Evolutionary conservation across 257 asterid species (phyloP).

Genomic region (Ballota nigra): DNA sequence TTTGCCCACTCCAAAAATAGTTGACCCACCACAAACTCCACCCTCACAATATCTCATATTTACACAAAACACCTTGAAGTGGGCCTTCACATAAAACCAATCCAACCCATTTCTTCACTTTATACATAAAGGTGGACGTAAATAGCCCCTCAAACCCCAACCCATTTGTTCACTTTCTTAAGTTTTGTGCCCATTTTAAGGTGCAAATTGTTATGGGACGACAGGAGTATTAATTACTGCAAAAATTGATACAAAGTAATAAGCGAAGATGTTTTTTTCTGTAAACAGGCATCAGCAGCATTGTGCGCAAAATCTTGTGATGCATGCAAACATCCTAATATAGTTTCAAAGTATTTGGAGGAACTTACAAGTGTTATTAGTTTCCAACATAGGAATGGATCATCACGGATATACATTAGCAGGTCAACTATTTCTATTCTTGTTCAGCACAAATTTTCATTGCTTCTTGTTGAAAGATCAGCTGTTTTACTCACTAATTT

Average conservation of each 20-base stretch:
- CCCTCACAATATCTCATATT: too few species aligned
- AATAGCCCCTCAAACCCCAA: too few species aligned
- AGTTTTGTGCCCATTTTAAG: too few species aligned
- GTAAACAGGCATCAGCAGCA: slow-evolving; percentile 60
- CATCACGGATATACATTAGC: slow-evolving; percentile 73
- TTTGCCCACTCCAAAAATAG: too few species aligned
- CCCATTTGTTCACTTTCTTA: too few species aligned
- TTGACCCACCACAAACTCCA: too few species aligned
- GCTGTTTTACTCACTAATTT: slow-evolving; percentile 8
- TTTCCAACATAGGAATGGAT: slow-evolving; percentile 48
- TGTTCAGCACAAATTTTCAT: not conserved
- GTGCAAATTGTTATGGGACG: too few species aligned
- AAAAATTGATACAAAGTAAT: slow-evolving; percentile 19
- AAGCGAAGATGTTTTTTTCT: slow-evolving; percentile 26
- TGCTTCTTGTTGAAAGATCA: not conserved
- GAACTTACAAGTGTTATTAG: slow-evolving; percentile 57
- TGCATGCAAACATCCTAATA: slow-evolving; percentile 71
- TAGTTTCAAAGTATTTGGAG: slow-evolving; percentile 70
- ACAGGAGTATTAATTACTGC: not conserved
- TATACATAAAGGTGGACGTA: too few species aligned
- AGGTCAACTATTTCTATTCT: slow-evolving; percentile 48
- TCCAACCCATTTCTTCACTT: too few species aligned
- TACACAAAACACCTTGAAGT: too few species aligned
- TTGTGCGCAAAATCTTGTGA: slow-evolving; percentile 83
- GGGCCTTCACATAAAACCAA: too few species aligned